Evolutionary conservation across 352 stramenopile genomes (phyloP), one percentile per base, ranked within the genome.

Genomic region (Phytophthora capsici): DNA sequence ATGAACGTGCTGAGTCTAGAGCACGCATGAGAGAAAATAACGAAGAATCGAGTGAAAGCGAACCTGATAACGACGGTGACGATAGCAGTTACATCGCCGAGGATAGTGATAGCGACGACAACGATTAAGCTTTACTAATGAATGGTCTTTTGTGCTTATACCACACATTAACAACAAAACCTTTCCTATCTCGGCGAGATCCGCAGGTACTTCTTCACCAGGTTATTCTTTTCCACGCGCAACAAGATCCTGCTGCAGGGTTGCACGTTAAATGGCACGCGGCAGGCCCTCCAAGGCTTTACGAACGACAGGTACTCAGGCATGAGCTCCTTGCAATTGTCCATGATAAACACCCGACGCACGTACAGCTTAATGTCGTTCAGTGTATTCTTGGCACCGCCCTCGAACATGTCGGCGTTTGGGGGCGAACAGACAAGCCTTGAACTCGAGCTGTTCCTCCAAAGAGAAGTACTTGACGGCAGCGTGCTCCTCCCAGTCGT

Each of bases 331-430:
- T 99, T 97, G 77, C 97, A 99, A 88, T 99, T 99, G 89, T 99
- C 97, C 97, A 99, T 99, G 86, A 99, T 99, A 84, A 99, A 99
- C 59, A 99, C 98, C 69, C 97, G 92, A 79, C 98, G 94, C 71
- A 99, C 98, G 80, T 99, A 99, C 38, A 99, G 75, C 89, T 99
- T 99, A 76, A 99, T 99, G 86, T 98, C 98, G 91, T 99, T 99
- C 48, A 93, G 74, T 95, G 99, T 99, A 91, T 99, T 99, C 88
- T 99, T 99, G 51, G 85, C 89, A 73, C 96, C 96, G 46, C 96
- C 96, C 76, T 99, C 98, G 72, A 99, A 99, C 97, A 99, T 99
- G 84, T 99, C 97, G 75, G 99, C 98, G 95, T 89, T 99, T 99
- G 45, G 98, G 98, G 38, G 97, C 93, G 80, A 98, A 99, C 26